Evolutionary conservation across 2,329 filamentous ascomycete species (phyloP), one percentile per base, ranked within the genome.

Genomic region (Hypoxylon sp.): DNA sequence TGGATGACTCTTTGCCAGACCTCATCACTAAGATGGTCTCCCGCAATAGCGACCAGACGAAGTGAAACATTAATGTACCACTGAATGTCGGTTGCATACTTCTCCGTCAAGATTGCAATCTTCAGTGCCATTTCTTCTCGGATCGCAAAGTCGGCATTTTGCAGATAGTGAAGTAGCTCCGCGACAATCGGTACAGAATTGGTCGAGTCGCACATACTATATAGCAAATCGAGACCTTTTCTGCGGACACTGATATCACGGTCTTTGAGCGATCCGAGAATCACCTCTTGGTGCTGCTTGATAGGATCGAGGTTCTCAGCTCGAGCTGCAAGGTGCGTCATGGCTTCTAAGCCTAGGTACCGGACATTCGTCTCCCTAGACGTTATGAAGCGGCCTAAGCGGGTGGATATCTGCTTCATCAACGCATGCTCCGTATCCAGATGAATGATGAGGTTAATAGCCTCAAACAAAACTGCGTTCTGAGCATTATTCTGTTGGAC

Each of bases 11-110:
- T 90, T 78, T 99, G 96, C 96, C 96, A 99, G 16, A 99, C 96
- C 80, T 99, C 96, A 69, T 99, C 96, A 79, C 95, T 98, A 72
- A 99, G 95, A 78, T 99, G 96, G 75, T 99, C 96, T 71, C 96
- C 96, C 2, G 96, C 96, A 88, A 98, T 94, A 63, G 95, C 94
- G 63, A 99, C 94, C 55, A 99, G 87, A 60, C 95, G 90, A 71
- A 99, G 84, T 9, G 96, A 97, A 72, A 98, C 97, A 77, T 99
- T 95, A 68, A 99, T 96, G 78, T 99, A 99, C 96, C 96, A 99
- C 81, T 98, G 95, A 19, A 97, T 93, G 75, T 99, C 96, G 0
- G 94, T 97, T 23, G 96, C 96, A 77, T 99, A 99, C 77, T 98
- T 98, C 78, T 99, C 96, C 0, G 96, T 98, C 70, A 99, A 80